These are phyloP conservation scores for Glebionis coronaria DNA, from an alignment of 129 eudicot genomes.

Conservation along the genomic window DNA sequence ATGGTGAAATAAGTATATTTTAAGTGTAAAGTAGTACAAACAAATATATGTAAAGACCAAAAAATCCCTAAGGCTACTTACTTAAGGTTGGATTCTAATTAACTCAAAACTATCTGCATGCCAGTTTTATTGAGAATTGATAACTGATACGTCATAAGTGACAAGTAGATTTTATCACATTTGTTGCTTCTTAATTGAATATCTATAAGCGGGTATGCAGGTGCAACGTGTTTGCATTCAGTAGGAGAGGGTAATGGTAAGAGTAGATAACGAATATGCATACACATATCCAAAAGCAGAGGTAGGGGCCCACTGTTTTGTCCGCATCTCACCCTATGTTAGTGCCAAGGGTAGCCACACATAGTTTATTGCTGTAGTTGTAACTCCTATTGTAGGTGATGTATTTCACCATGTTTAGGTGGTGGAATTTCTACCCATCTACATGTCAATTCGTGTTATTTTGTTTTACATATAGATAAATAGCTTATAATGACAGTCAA, in stretches of 20 bases:
- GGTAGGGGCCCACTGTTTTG: slow-evolving; percentile 87
- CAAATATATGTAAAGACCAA: background rate
- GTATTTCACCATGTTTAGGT: slow-evolving; percentile 60
- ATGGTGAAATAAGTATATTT: no score
- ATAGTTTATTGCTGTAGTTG: slow-evolving; percentile 90
- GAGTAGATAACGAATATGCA: slow-evolving; percentile 89
- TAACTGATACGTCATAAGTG: no score
- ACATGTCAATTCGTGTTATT: no score
- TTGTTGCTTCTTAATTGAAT: no score
- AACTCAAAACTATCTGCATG: no score
- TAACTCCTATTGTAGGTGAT: slow-evolving; percentile 79
- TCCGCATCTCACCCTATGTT: slow-evolving; percentile 87
- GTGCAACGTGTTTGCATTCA: no score
- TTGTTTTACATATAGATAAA: no score
- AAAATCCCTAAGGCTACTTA: slow-evolving; percentile 1
- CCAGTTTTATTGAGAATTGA: no score
- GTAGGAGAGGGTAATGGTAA: slow-evolving; percentile 77
- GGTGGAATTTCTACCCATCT: no score
- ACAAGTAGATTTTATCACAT: no score
- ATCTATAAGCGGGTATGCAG: no score
- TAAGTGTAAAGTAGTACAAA: background rate
- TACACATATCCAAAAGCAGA: slow-evolving; percentile 94
- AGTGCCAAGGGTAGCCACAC: slow-evolving; percentile 87
- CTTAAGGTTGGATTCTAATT: background rate
- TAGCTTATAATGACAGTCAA: no score